These are phyloP conservation scores for Paraleonurus japonicus DNA, from an alignment of 257 asterid species.

Conservation along the genomic window DNA sequence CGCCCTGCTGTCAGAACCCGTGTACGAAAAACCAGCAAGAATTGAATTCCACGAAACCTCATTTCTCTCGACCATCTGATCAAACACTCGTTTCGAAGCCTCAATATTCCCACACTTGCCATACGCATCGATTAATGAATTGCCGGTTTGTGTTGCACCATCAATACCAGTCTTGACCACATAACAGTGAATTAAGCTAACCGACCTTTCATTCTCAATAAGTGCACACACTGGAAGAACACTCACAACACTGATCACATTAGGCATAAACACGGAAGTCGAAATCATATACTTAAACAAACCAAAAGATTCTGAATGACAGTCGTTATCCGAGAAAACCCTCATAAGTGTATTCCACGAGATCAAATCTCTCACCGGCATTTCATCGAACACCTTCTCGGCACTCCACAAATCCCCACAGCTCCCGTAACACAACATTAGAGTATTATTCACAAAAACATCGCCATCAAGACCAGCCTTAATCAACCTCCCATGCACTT, in stretches of 20 bases:
- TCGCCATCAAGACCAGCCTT: slow-evolving; percentile 52
- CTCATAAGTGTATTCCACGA: slow-evolving; percentile 70
- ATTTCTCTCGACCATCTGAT: slow-evolving; percentile 52
- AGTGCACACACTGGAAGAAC: slow-evolving; percentile 56
- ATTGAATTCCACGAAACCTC: slow-evolving; percentile 78
- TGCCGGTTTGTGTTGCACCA: slow-evolving; percentile 44
- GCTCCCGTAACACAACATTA: slow-evolving; percentile 56
- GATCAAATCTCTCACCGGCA: slow-evolving; percentile 59
- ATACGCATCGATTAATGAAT: slow-evolving; percentile 67
- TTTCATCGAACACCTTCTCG: slow-evolving; percentile 51
- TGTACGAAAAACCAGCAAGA: slow-evolving; percentile 43
- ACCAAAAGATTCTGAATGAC: slow-evolving; percentile 33
- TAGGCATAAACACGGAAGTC: slow-evolving; percentile 40
- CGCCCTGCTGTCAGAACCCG: slow-evolving; percentile 39
- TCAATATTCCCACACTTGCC: slow-evolving; percentile 60
- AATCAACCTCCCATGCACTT: slow-evolving; percentile 57
- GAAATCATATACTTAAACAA: slow-evolving; percentile 49
- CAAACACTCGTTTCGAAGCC: slow-evolving; percentile 42
- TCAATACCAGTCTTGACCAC: slow-evolving; percentile 56
- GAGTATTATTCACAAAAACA: slow-evolving; percentile 65
- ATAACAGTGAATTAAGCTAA: slow-evolving; percentile 50
- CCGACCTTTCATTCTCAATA: slow-evolving; percentile 39
- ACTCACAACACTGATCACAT: slow-evolving; percentile 56
- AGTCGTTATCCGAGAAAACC: slow-evolving; percentile 38
- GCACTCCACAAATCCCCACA: slow-evolving; percentile 43